These are phyloP conservation scores for Monosporozyma siamensis DNA, from an alignment of 805 yeast species.

Conservation along the genomic window DNA sequence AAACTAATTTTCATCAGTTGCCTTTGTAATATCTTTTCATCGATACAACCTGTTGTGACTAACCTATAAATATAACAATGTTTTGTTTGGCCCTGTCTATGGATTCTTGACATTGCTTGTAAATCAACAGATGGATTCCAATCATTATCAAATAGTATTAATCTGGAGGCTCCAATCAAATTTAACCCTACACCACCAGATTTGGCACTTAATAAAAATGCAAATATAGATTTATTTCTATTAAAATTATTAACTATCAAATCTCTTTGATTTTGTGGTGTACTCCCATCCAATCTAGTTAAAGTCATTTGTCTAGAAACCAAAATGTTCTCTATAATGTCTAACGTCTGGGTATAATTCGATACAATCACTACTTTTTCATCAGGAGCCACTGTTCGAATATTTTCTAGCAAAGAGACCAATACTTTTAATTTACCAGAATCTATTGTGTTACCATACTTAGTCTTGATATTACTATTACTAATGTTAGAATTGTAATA, in stretches of 20 bases:
- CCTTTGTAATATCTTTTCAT: constrained; percentile 88
- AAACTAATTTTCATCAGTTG: constrained; percentile 77
- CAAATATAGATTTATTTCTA: constrained; percentile 38
- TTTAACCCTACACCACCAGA: constrained; percentile 94
- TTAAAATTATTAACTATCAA: constrained; percentile 63
- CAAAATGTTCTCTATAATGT: constrained; percentile 55
- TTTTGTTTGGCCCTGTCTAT: constrained; percentile 81
- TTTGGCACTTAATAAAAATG: constrained; percentile 75
- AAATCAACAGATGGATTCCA: constrained; percentile 94
- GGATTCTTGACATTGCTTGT: constrained; percentile 93
- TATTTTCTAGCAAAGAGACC: constrained; percentile 43
- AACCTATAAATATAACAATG: constrained; percentile 77
- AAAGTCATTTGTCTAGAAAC: constrained; percentile 40
- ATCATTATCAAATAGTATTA: constrained; percentile 82
- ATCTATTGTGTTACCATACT: constrained; percentile 19
- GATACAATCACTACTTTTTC: constrained; percentile 85
- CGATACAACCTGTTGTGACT: constrained; percentile 81
- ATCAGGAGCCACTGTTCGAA: constrained; percentile 31
- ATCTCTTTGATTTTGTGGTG: constrained; percentile 58
- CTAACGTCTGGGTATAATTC: constrained; percentile 80
- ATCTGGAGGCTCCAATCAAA: constrained; percentile 78
- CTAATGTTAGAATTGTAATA: constrained; percentile 13
- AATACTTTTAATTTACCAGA: constrained; percentile 62
- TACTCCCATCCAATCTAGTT: constrained; percentile 74
- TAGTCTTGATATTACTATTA: constrained; percentile 6